Conservation (phyloP, 352 stramenopile genomes). For the Pythium guiyangense region DNA sequence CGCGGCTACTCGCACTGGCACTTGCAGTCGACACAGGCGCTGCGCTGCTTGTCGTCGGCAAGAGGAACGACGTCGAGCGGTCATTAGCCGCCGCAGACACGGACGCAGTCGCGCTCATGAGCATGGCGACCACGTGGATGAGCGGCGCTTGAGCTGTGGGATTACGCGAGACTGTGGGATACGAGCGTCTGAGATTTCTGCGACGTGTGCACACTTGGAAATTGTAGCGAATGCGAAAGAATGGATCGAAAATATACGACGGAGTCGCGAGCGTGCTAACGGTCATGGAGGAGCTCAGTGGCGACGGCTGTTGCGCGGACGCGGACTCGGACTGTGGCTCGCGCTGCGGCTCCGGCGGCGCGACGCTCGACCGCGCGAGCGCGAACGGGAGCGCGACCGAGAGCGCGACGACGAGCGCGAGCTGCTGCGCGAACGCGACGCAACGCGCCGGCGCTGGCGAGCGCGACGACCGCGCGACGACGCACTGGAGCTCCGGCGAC, state of each 20-base stretch:
- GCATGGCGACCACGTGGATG: too few species aligned
- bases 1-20: neutral
- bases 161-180: too few species aligned
- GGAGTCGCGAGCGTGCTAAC: too few species aligned
- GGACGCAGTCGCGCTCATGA: too few species aligned
- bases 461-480: slow-evolving; percentile 18
- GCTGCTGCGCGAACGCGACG: slow-evolving; percentile 1
- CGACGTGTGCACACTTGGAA: too few species aligned
- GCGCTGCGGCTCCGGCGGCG: slow-evolving; percentile 19
- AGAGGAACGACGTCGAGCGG: too few species aligned
- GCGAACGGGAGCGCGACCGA: slow-evolving; percentile 9
- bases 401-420: slow-evolving; percentile 16
- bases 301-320: slow-evolving; percentile 11
- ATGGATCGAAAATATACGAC: neutral
- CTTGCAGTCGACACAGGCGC: slow-evolving; percentile 3
- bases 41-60: too few species aligned
- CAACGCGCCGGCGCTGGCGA: slow-evolving; percentile 14
- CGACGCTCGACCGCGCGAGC: slow-evolving; percentile 15
- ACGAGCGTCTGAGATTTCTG: too few species aligned
- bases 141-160: too few species aligned
- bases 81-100: too few species aligned
- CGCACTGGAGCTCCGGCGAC: slow-evolving; percentile 19
- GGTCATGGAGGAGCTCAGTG: too few species aligned
- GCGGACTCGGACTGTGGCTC: slow-evolving; percentile 21
- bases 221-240: too few species aligned